Evolutionary conservation across 2,329 filamentous ascomycete genomes (phyloP).

Genomic region (Gnomoniopsis smithogilvyi): DNA sequence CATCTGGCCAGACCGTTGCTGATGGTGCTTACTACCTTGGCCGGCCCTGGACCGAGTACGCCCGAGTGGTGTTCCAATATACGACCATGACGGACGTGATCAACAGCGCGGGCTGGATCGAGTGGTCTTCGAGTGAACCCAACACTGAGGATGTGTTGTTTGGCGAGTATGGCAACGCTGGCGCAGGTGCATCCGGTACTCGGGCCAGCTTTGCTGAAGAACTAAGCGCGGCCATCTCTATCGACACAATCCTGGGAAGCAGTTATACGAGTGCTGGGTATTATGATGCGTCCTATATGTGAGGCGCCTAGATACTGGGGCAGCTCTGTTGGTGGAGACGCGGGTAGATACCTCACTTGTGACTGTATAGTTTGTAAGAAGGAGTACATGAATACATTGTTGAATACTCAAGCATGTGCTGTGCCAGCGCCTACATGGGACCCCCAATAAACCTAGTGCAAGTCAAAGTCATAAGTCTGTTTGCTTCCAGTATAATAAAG

Average conservation of each 20-base stretch:
- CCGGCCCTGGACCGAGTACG: constrained; percentile 44
- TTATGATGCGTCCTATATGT: constrained; percentile 28
- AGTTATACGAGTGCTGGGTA: constrained; percentile 24
- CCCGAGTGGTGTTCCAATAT: constrained; percentile 46
- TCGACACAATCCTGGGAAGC: constrained; percentile 27
- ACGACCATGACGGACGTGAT: constrained; percentile 52
- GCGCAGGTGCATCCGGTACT: constrained; percentile 50
- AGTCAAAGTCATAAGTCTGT: no score
- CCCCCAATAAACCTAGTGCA: no score
- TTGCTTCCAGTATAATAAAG: no score
- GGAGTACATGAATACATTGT: no score
- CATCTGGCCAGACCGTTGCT: constrained; percentile 32
- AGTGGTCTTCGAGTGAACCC: constrained; percentile 48
- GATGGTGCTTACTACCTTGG: constrained; percentile 43
- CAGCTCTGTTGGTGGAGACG: constrained; percentile 15
- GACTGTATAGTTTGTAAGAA: no score
- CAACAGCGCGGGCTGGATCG: constrained; percentile 55
- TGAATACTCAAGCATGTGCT: no score
- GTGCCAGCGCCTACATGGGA: no score
- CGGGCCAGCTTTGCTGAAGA: constrained; percentile 43
- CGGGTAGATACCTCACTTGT: no score
- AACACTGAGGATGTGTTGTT: constrained; percentile 52
- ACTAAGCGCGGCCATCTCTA: constrained; percentile 32
- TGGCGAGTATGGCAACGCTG: constrained; percentile 58
- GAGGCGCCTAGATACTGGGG: neutral